Conservation (phyloP, 176 grass and related monocot genomes). For the Triticum monococcum region DNA sequence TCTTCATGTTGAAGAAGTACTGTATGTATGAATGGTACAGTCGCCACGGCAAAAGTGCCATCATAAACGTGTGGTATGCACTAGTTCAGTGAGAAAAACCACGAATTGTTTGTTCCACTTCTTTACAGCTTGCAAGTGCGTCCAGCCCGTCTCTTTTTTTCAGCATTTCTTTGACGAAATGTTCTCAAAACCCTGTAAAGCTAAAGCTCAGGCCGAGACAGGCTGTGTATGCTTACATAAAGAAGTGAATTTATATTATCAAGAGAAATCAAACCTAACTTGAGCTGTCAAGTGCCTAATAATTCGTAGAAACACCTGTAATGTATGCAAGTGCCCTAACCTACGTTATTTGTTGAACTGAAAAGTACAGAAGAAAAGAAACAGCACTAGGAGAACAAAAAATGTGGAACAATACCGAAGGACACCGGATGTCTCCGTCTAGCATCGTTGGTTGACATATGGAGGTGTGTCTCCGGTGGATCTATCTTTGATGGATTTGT, state of each 20-base stretch:
- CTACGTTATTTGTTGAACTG: not conserved
- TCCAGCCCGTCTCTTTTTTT: not conserved
- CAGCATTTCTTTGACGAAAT: not conserved
- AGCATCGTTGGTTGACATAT: too few species aligned
- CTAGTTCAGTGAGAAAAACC: slow-evolving; percentile 5
- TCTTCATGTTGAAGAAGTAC: slow-evolving; percentile 22
- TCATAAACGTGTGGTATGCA: slow-evolving; percentile 18
- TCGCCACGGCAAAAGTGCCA: slow-evolving; percentile 22
- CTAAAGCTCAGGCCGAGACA: not conserved
- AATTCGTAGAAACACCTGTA: not conserved
- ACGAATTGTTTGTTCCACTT: slow-evolving; percentile 24
- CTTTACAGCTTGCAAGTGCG: not conserved
- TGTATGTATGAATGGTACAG: slow-evolving; percentile 2
- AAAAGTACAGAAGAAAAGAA: not conserved
- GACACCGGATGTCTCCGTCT: too few species aligned
- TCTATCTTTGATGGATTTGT: too few species aligned
- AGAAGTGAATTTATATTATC: not conserved
- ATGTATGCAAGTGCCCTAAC: not conserved
- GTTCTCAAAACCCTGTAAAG: not conserved
- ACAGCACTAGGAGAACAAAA: not conserved
- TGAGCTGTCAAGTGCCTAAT: not conserved
- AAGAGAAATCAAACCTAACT: not conserved
- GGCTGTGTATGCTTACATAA: not conserved
- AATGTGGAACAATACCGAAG: not conserved
- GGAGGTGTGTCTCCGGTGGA: too few species aligned